Base-by-base conservation (phyloP, 2,329 filamentous ascomycete genomes). In the Colletotrichum sp. region DNA sequence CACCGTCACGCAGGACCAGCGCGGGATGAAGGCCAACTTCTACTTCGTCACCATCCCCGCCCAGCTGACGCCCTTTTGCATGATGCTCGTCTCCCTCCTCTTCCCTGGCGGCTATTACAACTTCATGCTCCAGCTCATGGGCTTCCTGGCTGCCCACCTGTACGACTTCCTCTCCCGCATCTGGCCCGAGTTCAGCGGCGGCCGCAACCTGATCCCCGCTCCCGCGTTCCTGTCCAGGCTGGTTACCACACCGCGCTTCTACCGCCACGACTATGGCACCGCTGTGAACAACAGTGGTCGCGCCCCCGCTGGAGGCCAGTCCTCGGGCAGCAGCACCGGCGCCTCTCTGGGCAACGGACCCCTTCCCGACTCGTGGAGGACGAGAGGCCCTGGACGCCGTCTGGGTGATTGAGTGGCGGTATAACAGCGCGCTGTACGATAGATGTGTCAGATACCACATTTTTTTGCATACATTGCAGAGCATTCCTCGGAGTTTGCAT, bases 111-210 rank as follows among this genome's bases (percentile, higher is more conserved):
- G 93, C 13, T 88, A 89, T 43, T 78, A 83, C 4, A 85, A 85
- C 21, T 89, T 94, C 13, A 81, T 94, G 71, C 80, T 92, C 5
- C 92, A 97, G 81, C 84, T 92, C 6, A 94, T 91, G 38, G 97
- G 97, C n/a, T 88, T 99, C 13, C 78, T 98, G 58, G 95, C 96
- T 14, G 96, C 96, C 6, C 97, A 99, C 83, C 81, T 97, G 24
- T 98, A 95, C 84, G 95, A 98, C 82, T 99, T 98, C 81, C 84
- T 98, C 65, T 95, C 94, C 3, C 91, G 95, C 64, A 89, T 98
- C 56, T 98, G 96, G 89, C 97, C 97, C 7, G 92, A 94, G 71
- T 97, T 97, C 81, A 96, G 96, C 36, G 94, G 95, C 71, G 97
- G 97, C 1, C 89, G 87, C 67, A 98, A 96, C 81, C 89, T 93